Conservation (phyloP, 331 rosid genomes). For the Arachis monticola region DNA sequence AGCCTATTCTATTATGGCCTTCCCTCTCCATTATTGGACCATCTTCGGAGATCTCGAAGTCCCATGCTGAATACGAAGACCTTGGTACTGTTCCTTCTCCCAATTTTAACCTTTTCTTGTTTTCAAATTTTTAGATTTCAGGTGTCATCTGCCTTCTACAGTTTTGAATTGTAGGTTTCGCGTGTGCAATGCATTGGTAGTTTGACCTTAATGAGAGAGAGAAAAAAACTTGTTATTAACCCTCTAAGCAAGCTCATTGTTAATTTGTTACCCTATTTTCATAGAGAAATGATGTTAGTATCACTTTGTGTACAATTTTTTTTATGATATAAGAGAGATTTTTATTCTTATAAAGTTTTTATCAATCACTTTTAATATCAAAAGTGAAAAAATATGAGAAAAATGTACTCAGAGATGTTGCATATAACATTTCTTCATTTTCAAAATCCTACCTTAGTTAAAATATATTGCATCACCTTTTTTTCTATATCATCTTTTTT, state of each 20-base stretch:
- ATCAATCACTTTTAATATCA: too few species aligned
- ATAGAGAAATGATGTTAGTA: too few species aligned
- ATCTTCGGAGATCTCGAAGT: slow-evolving; percentile 56
- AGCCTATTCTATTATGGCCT: slow-evolving; percentile 65
- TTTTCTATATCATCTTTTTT: slow-evolving; percentile 30
- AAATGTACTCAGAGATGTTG: too few species aligned
- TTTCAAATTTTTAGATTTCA: neutral
- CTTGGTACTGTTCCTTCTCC: slow-evolving; percentile 52
- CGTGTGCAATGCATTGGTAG: slow-evolving; percentile 11
- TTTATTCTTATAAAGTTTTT: too few species aligned
- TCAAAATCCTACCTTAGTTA: slow-evolving; percentile 5
- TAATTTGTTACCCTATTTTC: neutral
- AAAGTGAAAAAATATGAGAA: too few species aligned
- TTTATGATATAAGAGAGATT: too few species aligned
- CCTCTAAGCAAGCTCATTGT: neutral
- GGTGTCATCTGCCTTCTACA: slow-evolving; percentile 6
- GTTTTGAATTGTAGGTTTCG: slow-evolving; percentile 1
- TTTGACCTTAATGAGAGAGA: slow-evolving; percentile 31
- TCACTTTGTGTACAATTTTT: too few species aligned
- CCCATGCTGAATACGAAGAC: slow-evolving; percentile 51
- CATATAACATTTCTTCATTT: too few species aligned
- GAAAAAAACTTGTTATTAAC: neutral
- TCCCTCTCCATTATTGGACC: slow-evolving; percentile 76
- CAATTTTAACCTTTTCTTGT: neutral
- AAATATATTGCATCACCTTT: neutral